Conservation (phyloP, 192 early-diverging fungal genomes). For the Coemansia sp. region DNA sequence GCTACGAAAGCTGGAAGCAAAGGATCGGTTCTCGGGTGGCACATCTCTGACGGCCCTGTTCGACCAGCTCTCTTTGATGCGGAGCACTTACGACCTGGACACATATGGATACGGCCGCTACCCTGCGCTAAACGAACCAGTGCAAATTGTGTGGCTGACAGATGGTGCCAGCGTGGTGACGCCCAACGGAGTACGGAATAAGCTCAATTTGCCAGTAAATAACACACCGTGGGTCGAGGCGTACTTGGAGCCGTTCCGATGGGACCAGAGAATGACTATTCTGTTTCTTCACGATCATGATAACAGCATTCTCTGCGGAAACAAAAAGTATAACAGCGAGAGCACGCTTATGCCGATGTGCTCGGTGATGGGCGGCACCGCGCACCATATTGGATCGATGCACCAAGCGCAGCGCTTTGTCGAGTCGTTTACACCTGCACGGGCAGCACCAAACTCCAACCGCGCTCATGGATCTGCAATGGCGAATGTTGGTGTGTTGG, state of each 20-base stretch:
- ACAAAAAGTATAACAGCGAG: slow-evolving; percentile 50
- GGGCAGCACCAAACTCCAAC: slow-evolving; percentile 12
- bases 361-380: slow-evolving; percentile 66
- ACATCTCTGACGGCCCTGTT: slow-evolving; percentile 65
- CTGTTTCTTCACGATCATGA: slow-evolving; percentile 60
- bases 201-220: slow-evolving; percentile 67
- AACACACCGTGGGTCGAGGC: slow-evolving; percentile 63
- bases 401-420: slow-evolving; percentile 64
- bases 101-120: slow-evolving; percentile 73
- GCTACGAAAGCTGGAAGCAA: slow-evolving; percentile 63
- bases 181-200: slow-evolving; percentile 43
- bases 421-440: slow-evolving; percentile 54
- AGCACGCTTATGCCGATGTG: slow-evolving; percentile 65
- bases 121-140: slow-evolving; percentile 61
- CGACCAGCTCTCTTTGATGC: slow-evolving; percentile 67
- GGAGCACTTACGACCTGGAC: slow-evolving; percentile 63
- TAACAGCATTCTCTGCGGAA: slow-evolving; percentile 30
- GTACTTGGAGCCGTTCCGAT: slow-evolving; percentile 78
- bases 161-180: slow-evolving; percentile 66
- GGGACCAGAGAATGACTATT: slow-evolving; percentile 76
- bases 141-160: slow-evolving; percentile 78
- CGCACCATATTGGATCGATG: slow-evolving; percentile 56
- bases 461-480: slow-evolving; percentile 29
- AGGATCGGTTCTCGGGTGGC: slow-evolving; percentile 70
- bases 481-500: slow-evolving; percentile 56